phyloP scores from a whole-genome alignment of 2,329 filamentous ascomycete genomes.

The Madurella fahalii region DNA sequence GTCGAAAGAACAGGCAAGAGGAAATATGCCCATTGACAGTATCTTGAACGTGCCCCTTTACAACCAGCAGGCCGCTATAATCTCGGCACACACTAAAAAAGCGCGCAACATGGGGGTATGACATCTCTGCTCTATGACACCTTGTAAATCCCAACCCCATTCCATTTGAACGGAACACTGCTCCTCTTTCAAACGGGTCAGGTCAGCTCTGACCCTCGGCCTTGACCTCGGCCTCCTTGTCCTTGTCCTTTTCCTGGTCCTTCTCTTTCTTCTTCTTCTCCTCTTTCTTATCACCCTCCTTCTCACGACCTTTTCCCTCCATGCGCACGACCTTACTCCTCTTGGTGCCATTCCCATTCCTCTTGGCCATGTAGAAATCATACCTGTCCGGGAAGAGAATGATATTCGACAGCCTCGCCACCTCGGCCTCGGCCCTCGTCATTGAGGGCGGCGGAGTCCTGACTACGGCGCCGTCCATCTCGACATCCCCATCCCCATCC shows the following conservation, averaged over 20 bases:
- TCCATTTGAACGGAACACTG: background rate
- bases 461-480: slow-evolving; percentile 18
- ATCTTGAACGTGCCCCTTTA: background rate
- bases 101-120: background rate
- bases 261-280: background rate
- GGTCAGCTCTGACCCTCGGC: background rate
- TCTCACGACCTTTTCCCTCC: background rate
- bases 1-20: background rate
- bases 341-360: slow-evolving; percentile 22
- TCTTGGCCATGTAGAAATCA: slow-evolving; percentile 44
- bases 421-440: slow-evolving; percentile 45
- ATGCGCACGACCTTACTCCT: background rate
- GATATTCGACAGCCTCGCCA: slow-evolving; percentile 52
- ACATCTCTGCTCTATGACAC: background rate
- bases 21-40: background rate
- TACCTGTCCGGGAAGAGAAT: slow-evolving; percentile 53
- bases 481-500: slow-evolving; percentile 27
- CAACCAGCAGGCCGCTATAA: background rate
- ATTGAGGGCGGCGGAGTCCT: slow-evolving; percentile 14
- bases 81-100: no score
- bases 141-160: background rate
- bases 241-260: no score
- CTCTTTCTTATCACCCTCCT: background rate
- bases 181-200: background rate
- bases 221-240: background rate